phyloP scores from a whole-genome alignment of 352 stramenopile species.

The Phytophthora sansomeana region DNA sequence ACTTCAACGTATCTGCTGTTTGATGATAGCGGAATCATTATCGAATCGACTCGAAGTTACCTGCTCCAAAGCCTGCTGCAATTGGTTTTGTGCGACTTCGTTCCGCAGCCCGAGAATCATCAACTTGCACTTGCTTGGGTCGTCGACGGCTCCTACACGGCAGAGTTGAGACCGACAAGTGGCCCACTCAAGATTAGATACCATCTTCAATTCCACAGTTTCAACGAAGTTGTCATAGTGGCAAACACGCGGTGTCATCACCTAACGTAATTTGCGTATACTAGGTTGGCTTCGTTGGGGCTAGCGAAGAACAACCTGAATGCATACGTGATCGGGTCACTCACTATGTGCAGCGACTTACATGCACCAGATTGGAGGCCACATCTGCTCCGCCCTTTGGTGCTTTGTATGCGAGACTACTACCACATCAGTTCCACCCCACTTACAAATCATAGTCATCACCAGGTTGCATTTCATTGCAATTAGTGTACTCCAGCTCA shows the following conservation, averaged over 20 bases:
- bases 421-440: background rate
- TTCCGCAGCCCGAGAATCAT: conserved; percentile 5
- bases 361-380: conserved; percentile 4
- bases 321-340: background rate
- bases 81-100: background rate
- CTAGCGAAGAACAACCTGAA: conserved; percentile 1
- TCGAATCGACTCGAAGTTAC: background rate
- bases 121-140: background rate
- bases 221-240: background rate
- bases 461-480: background rate
- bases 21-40: background rate
- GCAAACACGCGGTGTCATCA: background rate
- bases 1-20: no score
- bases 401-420: conserved; percentile 2
- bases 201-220: background rate
- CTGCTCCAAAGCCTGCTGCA: background rate
- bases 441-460: background rate
- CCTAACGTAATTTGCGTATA: background rate
- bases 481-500: conserved; percentile 1
- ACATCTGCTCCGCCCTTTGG: conserved; percentile 1
- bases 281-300: background rate
- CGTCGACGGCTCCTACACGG: background rate
- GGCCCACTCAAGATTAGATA: background rate
- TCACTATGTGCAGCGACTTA: background rate
- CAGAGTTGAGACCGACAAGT: background rate